Evolutionary conservation across 768 basidiomycete genomes (phyloP), one percentile per base, ranked within the genome.

Genomic region (Infundibulicybe gibba): DNA sequence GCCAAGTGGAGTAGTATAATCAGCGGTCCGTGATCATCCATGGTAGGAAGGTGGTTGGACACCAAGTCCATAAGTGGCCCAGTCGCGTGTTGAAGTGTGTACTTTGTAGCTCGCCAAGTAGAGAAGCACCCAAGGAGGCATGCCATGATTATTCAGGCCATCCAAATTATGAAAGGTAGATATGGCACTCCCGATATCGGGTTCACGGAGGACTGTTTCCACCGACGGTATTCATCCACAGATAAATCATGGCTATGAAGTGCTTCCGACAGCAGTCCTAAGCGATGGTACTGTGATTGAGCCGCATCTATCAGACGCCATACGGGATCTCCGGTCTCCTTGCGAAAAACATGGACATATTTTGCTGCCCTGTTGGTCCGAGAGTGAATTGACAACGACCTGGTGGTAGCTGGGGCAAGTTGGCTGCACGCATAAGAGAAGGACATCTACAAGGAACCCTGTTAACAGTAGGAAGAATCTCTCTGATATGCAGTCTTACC

Each of bases 111-210:
- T 63, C 13, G 75, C 61, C 35, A 85, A 64, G 39, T 73, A 69
- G 25, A 86, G 61, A 10, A 76, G 57, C n/a, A 83, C 62, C 83
- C 83, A 87, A 0, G 70, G 52, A 0, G 85, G 83, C 10, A 44
- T 5, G 44, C 53, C 43, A 15, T 45, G 40, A n/a, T 17, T 39
- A 15, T 13, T 34, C 19, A 15, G n/a, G 32, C 40, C 21, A 3
- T 45, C 50, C 8, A 43, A 30, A 25, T 45, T 20, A 20, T 49
- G 50, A 5, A 72, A 30, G 13, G 51, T 32, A 15, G 49, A 38
- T 5, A 71, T 40, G 1, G 71, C 68, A 19, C 45, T 33, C 25
- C 62, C 59, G 12, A 79, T 58, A 37, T 69, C 63, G 21, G 60
- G 53, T 5, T 69, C 57, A 38, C 52, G 51, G 14, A 78, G 49